Conservation (phyloP, 1,284 basidiomycete species). For the Fomitiporia mediterranea region DNA sequence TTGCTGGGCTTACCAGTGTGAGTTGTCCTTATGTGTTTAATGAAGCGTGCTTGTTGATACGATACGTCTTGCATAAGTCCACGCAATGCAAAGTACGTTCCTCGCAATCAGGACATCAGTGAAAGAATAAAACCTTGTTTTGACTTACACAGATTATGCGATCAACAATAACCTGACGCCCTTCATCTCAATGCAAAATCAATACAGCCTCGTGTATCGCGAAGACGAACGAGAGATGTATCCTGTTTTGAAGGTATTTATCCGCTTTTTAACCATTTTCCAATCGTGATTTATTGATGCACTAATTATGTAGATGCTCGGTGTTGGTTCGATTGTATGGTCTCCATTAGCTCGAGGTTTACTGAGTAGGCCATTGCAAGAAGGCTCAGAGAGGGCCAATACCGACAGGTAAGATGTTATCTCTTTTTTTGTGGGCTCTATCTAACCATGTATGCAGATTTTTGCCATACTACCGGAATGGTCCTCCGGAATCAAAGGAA, state of each 20-base stretch:
- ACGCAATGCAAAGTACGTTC: conserved; percentile 34
- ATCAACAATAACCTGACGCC: conserved; percentile 53
- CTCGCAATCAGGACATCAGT: conserved; percentile 6
- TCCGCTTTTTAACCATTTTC: no score
- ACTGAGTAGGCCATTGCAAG: conserved; percentile 32
- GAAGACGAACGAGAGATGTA: conserved; percentile 70
- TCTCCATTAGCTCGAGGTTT: conserved; percentile 37
- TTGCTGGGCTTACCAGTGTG: conserved; percentile 35
- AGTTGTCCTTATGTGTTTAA: conserved; percentile 9
- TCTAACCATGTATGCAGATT: conserved; percentile 7
- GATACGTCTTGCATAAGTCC: no score
- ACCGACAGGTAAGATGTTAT: not conserved
- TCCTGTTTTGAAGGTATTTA: conserved; percentile 50
- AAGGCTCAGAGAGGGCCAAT: not conserved
- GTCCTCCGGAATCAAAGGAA: conserved; percentile 20
- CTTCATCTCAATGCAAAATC: conserved; percentile 72
- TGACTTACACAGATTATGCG: conserved; percentile 34
- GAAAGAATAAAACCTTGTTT: not conserved
- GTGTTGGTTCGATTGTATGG: conserved; percentile 39
- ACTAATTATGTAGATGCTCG: no score
- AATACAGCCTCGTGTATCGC: conserved; percentile 52
- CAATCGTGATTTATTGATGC: no score
- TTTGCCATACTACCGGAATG: conserved; percentile 12
- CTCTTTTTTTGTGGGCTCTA: not conserved
- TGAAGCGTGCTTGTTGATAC: not conserved